Evolutionary conservation across 2,329 filamentous ascomycete species (phyloP), one percentile per base, ranked within the genome.

Genomic region (Sporothrix mexicana): DNA sequence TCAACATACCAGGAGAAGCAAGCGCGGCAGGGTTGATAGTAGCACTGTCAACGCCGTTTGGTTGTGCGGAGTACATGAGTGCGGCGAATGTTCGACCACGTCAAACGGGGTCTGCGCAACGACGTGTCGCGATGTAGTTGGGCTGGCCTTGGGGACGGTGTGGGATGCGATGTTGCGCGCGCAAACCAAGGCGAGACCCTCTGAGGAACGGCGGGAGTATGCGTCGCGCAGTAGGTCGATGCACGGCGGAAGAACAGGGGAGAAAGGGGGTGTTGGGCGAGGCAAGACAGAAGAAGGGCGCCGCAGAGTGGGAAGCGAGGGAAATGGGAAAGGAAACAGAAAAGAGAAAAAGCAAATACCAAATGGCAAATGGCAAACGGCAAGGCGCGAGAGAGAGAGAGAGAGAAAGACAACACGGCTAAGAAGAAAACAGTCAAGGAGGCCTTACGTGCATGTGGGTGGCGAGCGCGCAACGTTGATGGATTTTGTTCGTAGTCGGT

Each of bases 11-110:
- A 81, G 91, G 66, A 68, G 47, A 91, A 85, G 92, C 94, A 85
- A 97, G 88, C 76, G 92, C 93, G 80, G 93, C 93, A 81, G 94
- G 94, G 87, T 97, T 93, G 87, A 97, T 96, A 80, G 94, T 97
- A 81, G 92, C 93, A 86, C 92, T 92, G 82, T 93, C 92, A 88
- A 92, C 92, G 83, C 90, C 89, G 86, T 91, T 91, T 82, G 90
- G 87, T 83, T 88, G 86, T 82, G 87, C 85, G 81, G 88, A 86
- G 85, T 87, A 88, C 85, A 87, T 86, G 82, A 82, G 82, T 79
- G 79, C 82, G 82, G 79, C 82, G 81, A 82, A 80, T 80, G 80
- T 81, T 45, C 17, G 81, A 83, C 77, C 79, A 79, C 79, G 80
- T 80, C 82, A 81, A 75, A 80, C 79, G 79, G 82, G 82, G 81